phyloP scores from a whole-genome alignment of 1,139 yeast species.

The Debaryomyces udenii region DNA sequence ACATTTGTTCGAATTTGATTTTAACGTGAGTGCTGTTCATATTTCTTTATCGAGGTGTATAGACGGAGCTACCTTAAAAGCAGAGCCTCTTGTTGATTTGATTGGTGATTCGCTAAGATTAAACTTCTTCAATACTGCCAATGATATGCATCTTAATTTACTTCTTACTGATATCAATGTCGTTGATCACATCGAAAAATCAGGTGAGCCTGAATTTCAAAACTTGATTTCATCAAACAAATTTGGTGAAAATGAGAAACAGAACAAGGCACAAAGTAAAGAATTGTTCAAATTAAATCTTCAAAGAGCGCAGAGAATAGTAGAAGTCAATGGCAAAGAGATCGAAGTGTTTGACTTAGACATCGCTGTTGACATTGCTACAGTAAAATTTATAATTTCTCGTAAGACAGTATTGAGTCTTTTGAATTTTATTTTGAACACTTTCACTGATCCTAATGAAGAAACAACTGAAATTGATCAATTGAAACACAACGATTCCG shows the following conservation, averaged over 20 bases:
- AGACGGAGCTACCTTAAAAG: slow-evolving; percentile 59
- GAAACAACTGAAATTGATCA: slow-evolving; percentile 68
- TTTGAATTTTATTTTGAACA: slow-evolving; percentile 78
- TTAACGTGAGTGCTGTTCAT: slow-evolving; percentile 65
- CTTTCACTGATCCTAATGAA: slow-evolving; percentile 83
- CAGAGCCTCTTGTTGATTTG: slow-evolving; percentile 73
- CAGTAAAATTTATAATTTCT: slow-evolving; percentile 74
- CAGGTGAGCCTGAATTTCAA: slow-evolving; percentile 65
- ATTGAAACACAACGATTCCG: slow-evolving; percentile 61
- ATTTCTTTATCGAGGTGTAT: slow-evolving; percentile 70
- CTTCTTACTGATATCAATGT: slow-evolving; percentile 65
- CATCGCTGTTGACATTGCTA: slow-evolving; percentile 74
- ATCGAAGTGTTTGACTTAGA: slow-evolving; percentile 82
- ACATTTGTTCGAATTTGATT: slow-evolving; percentile 68
- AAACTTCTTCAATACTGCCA: slow-evolving; percentile 59
- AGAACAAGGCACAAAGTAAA: slow-evolving; percentile 27
- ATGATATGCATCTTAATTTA: slow-evolving; percentile 69
- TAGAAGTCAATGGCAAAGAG: slow-evolving; percentile 54
- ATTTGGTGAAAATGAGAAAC: slow-evolving; percentile 35
- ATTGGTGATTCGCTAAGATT: slow-evolving; percentile 67
- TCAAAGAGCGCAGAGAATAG: slow-evolving; percentile 60
- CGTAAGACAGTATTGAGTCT: slow-evolving; percentile 79
- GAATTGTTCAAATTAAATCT: slow-evolving; percentile 69
- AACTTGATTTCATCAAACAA: slow-evolving; percentile 71
- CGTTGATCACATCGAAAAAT: slow-evolving; percentile 72